Percentiles rank a stretch among this genome's conserved stretches.
phyloP scores from a whole-genome alignment of 2,329 filamentous ascomycete genomes.

The Ascochyta viciae-villosae region DNA sequence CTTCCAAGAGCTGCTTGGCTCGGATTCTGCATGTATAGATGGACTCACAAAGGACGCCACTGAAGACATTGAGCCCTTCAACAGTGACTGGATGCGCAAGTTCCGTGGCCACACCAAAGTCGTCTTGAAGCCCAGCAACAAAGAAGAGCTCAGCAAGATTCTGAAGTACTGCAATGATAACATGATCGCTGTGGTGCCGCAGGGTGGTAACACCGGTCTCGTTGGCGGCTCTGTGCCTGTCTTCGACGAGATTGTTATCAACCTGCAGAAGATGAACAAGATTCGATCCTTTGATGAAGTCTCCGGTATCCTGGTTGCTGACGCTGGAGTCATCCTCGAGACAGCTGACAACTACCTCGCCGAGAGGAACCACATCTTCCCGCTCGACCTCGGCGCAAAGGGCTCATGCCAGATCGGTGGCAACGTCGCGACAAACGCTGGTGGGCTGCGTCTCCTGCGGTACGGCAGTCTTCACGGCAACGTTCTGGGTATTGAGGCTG shows the following conservation, averaged over 20 bases:
- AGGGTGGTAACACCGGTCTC: conserved; percentile 95
- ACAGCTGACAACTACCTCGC: conserved; percentile 85
- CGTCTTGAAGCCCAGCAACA: conserved; percentile 83
- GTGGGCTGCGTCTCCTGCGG: conserved; percentile 84
- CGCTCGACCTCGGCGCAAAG: conserved; percentile 95
- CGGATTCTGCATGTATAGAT: conserved; percentile 81
- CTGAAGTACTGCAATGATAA: conserved; percentile 95
- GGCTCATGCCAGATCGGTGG: conserved; percentile 96
- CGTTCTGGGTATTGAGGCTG: conserved; percentile 90
- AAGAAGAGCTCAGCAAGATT: conserved; percentile 88
- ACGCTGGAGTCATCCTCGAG: conserved; percentile 91
- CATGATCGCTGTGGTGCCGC: conserved; percentile 89
- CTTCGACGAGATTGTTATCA: conserved; percentile 98
- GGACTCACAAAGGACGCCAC: conserved; percentile 75
- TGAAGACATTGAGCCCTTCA: conserved; percentile 89
- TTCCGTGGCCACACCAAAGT: conserved; percentile 89
- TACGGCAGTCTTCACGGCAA: conserved; percentile 96
- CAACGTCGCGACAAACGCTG: conserved; percentile 95
- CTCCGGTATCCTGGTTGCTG: conserved; percentile 86
- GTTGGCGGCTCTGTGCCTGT: conserved; percentile 96
- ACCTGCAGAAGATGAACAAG: conserved; percentile 85
- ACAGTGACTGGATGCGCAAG: conserved; percentile 99
- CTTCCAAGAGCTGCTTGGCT: conserved; percentile 83
- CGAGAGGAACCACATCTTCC: conserved; percentile 86
- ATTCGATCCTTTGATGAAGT: conserved; percentile 93